Evolutionary conservation across 1,284 basidiomycete species (phyloP).

Genomic region (Ustilago tritici): DNA sequence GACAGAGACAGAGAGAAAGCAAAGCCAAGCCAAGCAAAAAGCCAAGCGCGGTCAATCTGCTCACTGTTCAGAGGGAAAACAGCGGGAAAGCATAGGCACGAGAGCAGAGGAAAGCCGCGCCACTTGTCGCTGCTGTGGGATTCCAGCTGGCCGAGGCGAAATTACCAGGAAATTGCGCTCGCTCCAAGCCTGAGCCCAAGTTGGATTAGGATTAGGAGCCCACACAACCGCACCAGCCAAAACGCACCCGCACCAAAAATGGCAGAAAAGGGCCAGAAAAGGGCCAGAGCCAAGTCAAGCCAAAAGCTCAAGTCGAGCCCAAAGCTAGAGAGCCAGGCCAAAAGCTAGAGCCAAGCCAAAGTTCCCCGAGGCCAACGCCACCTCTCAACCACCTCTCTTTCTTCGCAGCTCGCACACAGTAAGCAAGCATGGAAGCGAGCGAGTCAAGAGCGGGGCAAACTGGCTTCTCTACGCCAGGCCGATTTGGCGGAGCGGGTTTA

Average conservation of each 20-base stretch:
- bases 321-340: background rate
- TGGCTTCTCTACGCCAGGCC: background rate
- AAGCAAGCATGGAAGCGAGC: constrained; percentile 4
- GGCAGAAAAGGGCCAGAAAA: background rate
- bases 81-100: background rate
- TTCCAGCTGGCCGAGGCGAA: constrained; percentile 1
- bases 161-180: constrained; percentile 3
- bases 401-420: background rate
- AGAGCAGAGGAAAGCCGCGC: constrained; percentile 2
- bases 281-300: background rate
- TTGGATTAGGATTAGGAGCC: background rate
- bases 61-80: background rate
- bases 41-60: background rate
- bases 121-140: background rate
- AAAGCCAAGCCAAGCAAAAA: background rate
- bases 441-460: constrained; percentile 4
- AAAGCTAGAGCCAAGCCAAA: constrained; percentile 2
- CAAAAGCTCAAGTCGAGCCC: too few relatives aligned
- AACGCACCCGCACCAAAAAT: background rate
- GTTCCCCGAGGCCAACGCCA: background rate
- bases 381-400: background rate
- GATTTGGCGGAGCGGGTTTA: background rate
- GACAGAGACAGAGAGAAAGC: background rate
- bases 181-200: background rate
- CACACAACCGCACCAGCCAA: background rate